Conservation (phyloP, 345 rosid genomes). For the Combretum micranthum region DNA sequence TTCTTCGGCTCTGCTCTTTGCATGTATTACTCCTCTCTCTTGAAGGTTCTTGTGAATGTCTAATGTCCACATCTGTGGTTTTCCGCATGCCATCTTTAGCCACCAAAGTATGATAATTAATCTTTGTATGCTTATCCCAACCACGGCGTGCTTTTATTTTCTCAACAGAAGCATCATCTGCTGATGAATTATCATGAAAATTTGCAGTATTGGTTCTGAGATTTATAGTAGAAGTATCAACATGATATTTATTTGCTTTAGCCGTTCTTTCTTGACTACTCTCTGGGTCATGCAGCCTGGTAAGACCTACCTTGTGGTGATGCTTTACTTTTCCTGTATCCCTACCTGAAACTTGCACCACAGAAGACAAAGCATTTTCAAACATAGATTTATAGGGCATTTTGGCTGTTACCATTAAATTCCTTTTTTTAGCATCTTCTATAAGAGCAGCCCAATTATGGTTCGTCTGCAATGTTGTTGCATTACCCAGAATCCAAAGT, state of each 20-base stretch:
- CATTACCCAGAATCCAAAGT: conserved; percentile 91
- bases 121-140: conserved; percentile 12
- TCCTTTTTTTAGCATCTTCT: conserved; percentile 80
- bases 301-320: conserved; percentile 14
- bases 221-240: neutral
- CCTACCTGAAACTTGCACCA: conserved; percentile 18
- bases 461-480: conserved; percentile 64
- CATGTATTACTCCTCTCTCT: conserved; percentile 17
- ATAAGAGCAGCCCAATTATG: conserved; percentile 80
- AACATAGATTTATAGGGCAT: conserved; percentile 50
- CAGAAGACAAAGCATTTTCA: conserved; percentile 15
- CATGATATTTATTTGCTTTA: conserved; percentile 1
- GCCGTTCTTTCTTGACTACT: neutral
- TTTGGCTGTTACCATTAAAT: conserved; percentile 45
- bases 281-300: conserved; percentile 7
- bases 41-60: conserved; percentile 11
- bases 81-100: conserved; percentile 18
- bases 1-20: conserved; percentile 22
- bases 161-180: conserved; percentile 17
- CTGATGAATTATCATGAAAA: conserved; percentile 14
- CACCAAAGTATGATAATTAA: conserved; percentile 25
- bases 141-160: conserved; percentile 28
- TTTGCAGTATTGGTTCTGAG: neutral
- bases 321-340: conserved; percentile 15
- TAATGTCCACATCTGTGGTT: conserved; percentile 19